Evolutionary conservation across 352 stramenopile species (phyloP).

Genomic region (Lagenidium sp.): DNA sequence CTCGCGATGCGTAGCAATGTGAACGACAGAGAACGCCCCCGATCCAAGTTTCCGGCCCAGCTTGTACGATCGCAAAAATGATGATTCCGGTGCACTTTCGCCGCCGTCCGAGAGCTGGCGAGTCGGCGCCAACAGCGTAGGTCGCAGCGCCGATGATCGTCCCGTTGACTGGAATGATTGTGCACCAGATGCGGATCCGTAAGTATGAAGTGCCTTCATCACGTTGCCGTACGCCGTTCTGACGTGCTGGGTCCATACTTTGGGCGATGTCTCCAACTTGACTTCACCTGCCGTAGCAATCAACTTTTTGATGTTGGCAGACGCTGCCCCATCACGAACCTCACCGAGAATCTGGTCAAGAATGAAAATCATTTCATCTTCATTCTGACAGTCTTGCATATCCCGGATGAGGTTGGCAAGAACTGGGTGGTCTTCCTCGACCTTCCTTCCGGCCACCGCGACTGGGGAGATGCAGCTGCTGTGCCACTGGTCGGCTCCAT

Average conservation of each 20-base stretch:
- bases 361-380: constrained; percentile 81
- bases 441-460: constrained; percentile 33
- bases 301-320: constrained; percentile 63
- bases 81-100: constrained; percentile 21
- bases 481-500: constrained; percentile 8
- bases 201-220: constrained; percentile 63
- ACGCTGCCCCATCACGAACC: constrained; percentile 53
- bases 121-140: constrained; percentile 9
- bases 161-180: constrained; percentile 12
- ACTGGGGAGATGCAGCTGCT: constrained; percentile 24
- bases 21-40: constrained; percentile 85
- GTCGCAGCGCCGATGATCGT: constrained; percentile 15
- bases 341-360: constrained; percentile 74
- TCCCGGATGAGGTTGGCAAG: constrained; percentile 70
- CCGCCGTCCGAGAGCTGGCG: constrained; percentile 42
- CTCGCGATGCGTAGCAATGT: constrained; percentile 64
- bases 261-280: constrained; percentile 47
- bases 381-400: constrained; percentile 59
- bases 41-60: constrained; percentile 80
- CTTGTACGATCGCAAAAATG: constrained; percentile 72
- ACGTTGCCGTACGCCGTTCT: constrained; percentile 68
- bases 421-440: constrained; percentile 67
- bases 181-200: constrained; percentile 2
- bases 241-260: constrained; percentile 63
- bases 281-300: constrained; percentile 59